Conservation (phyloP, 306 rosid genomes). For the Citrullus colocynthis region DNA sequence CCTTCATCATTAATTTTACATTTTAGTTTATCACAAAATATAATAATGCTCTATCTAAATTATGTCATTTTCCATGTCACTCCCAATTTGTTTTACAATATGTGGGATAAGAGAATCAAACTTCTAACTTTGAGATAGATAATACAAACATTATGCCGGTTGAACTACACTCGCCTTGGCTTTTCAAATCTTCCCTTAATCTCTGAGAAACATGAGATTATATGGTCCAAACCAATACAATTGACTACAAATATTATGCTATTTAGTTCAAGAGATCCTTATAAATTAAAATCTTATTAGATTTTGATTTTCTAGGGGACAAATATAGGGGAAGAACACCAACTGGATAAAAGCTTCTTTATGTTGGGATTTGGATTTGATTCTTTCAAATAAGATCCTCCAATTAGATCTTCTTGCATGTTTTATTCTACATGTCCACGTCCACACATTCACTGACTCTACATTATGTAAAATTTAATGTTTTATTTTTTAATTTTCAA, state of each 20-base stretch:
- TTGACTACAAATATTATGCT: not conserved
- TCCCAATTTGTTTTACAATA: no score
- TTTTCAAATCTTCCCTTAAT: not conserved
- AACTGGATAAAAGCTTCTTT: conserved; percentile 2
- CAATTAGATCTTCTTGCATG: not conserved
- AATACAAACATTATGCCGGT: no score
- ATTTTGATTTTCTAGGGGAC: not conserved
- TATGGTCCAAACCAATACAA: not conserved
- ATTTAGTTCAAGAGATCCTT: not conserved
- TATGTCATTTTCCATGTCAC: not conserved
- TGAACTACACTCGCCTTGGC: no score
- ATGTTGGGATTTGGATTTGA: conserved; percentile 5
- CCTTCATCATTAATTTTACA: no score
- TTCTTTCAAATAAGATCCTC: conserved; percentile 1
- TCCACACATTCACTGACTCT: not conserved
- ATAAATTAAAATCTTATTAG: not conserved
- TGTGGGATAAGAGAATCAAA: no score
- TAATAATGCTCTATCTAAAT: not conserved
- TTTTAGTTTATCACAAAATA: not conserved
- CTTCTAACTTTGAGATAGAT: no score
- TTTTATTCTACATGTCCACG: not conserved
- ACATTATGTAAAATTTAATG: not conserved
- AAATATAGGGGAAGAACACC: not conserved
- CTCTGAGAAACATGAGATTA: not conserved
- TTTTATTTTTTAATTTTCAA: not conserved